Evolutionary conservation across 805 yeast genomes (phyloP).

Genomic region (Wickerhamomyces canadensis): DNA sequence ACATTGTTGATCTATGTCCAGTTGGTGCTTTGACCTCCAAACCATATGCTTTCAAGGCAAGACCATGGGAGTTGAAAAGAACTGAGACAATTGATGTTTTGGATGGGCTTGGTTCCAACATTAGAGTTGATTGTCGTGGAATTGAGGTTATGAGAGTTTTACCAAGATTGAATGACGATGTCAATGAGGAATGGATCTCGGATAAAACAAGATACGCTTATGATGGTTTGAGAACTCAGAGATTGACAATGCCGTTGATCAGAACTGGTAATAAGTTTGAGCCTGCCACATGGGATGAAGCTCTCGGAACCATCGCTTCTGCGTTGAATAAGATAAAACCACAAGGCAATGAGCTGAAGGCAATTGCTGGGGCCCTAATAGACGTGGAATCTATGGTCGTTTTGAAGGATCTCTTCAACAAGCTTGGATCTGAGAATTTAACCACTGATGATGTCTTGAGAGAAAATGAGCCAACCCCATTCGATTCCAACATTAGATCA

Average conservation of each 20-base stretch:
- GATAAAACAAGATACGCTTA: constrained; percentile 83
- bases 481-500: constrained; percentile 71
- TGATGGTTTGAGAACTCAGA: constrained; percentile 82
- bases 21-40: constrained; percentile 89
- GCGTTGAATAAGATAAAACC: constrained; percentile 54
- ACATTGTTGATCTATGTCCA: constrained; percentile 83
- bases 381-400: constrained; percentile 83
- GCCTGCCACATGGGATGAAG: constrained; percentile 85
- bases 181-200: constrained; percentile 88
- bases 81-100: constrained; percentile 81
- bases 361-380: constrained; percentile 72
- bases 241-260: constrained; percentile 76
- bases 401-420: constrained; percentile 71
- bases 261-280: constrained; percentile 65
- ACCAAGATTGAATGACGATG: constrained; percentile 80
- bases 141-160: constrained; percentile 81
- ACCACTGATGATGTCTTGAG: constrained; percentile 55
- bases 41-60: constrained; percentile 87
- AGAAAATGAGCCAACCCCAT: constrained; percentile 45
- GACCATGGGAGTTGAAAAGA: constrained; percentile 91
- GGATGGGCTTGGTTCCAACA: constrained; percentile 79
- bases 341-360: constrained; percentile 67
- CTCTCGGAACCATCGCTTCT: constrained; percentile 61
- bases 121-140: constrained; percentile 84
- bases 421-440: constrained; percentile 74